Percentiles rank a stretch among this genome's conserved stretches.
phyloP scores from a whole-genome alignment of 2,329 filamentous ascomycete species.

The Exserohilum turcica region DNA sequence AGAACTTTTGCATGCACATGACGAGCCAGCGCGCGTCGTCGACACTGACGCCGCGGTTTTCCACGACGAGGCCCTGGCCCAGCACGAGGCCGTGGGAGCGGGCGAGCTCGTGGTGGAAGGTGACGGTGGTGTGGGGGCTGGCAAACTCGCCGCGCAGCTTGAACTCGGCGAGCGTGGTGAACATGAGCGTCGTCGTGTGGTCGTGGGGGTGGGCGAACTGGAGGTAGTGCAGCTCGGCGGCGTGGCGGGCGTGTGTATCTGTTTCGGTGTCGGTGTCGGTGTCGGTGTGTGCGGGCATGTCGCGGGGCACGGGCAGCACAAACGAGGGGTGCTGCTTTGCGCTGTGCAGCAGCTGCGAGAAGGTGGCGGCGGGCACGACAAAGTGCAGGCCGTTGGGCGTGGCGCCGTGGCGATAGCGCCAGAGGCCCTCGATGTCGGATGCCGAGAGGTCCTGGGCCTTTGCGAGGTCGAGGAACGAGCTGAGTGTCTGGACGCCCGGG shows the following conservation, averaged over 20 bases:
- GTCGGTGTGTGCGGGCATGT: slow-evolving; percentile 39
- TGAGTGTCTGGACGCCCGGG: slow-evolving; percentile 66
- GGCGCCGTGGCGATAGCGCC: slow-evolving; percentile 83
- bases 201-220: slow-evolving; percentile 90
- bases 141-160: slow-evolving; percentile 89
- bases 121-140: slow-evolving; percentile 89
- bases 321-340: slow-evolving; percentile 84
- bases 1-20: slow-evolving; percentile 94
- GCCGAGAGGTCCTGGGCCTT: slow-evolving; percentile 75
- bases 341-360: slow-evolving; percentile 70
- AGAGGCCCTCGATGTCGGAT: slow-evolving; percentile 85
- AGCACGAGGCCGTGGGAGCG: slow-evolving; percentile 78
- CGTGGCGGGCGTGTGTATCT: too few relatives aligned
- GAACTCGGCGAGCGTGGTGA: slow-evolving; percentile 92
- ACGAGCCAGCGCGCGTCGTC: slow-evolving; percentile 88
- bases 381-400: slow-evolving; percentile 82
- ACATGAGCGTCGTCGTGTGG: slow-evolving; percentile 68
- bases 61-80: slow-evolving; percentile 80
- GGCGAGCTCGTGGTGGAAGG: slow-evolving; percentile 83
- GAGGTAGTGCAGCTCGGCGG: slow-evolving; percentile 92
- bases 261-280: slow-evolving; percentile 27
- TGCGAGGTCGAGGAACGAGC: slow-evolving; percentile 75
- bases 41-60: slow-evolving; percentile 74
- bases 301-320: slow-evolving; percentile 81
- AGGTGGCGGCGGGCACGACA: slow-evolving; percentile 74